Evolutionary conservation across 2,329 filamentous ascomycete genomes (phyloP).

Genomic region (Neurospora sp.): DNA sequence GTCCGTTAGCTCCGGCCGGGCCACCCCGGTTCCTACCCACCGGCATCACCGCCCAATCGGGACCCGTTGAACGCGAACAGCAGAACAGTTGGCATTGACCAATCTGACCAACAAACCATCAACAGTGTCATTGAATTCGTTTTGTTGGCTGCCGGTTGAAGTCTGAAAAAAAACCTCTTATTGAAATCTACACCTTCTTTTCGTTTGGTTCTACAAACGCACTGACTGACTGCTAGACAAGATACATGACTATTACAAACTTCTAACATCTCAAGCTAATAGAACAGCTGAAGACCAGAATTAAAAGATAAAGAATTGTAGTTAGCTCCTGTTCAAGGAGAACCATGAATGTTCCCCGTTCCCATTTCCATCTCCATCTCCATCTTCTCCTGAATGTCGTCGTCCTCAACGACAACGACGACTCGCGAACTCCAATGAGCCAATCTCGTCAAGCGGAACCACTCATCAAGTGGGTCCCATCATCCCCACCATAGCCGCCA

Average conservation of each 20-base stretch:
- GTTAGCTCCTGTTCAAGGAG: not conserved
- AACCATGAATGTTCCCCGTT: not conserved
- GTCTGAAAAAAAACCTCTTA: not conserved
- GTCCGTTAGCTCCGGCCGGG: not conserved
- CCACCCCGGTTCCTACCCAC: not conserved
- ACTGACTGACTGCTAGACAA: not conserved
- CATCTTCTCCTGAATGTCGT: not conserved
- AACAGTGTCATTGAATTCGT: not conserved
- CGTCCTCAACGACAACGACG: not conserved
- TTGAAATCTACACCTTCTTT: not conserved
- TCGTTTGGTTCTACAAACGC: not conserved
- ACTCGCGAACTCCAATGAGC: not conserved
- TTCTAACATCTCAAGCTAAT: not conserved
- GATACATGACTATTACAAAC: not conserved
- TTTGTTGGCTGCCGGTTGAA: not conserved
- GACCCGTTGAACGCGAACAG: not conserved
- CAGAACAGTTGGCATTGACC: not conserved
- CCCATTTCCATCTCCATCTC: not conserved
- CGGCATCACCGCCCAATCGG: not conserved
- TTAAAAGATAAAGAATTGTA: not conserved
- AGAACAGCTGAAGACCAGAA: not conserved
- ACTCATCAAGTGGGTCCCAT: not conserved
- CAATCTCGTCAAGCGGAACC: not conserved
- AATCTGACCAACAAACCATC: not conserved
- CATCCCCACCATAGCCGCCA: not conserved